phyloP scores from a whole-genome alignment of 2,329 filamentous ascomycete species.

The Xenoacremonium recifei region DNA sequence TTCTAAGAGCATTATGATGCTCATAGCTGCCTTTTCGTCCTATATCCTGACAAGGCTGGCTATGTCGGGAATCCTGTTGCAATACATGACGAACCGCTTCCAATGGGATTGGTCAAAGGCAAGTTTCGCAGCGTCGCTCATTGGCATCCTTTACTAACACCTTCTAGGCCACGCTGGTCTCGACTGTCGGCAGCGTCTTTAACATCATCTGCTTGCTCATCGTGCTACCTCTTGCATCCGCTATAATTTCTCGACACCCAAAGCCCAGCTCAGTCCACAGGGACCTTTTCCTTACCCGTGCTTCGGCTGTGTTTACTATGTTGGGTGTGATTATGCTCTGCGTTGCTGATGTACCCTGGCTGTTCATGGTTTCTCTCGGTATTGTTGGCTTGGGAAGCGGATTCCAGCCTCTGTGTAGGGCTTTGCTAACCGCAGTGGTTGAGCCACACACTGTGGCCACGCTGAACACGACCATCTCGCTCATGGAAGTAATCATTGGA shows the following conservation, averaged over 20 bases:
- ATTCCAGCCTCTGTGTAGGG: conserved; percentile 42
- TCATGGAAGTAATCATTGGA: conserved; percentile 49
- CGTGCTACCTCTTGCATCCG: conserved; percentile 35
- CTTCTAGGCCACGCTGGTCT: conserved; percentile 38
- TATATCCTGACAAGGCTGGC: conserved; percentile 30
- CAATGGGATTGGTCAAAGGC: conserved; percentile 45
- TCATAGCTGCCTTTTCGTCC: conserved; percentile 34
- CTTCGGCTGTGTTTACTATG: conserved; percentile 30
- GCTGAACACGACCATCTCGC: conserved; percentile 50
- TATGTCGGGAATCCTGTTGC: conserved; percentile 39
- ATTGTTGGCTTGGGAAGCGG: conserved; percentile 46
- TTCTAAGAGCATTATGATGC: conserved; percentile 36
- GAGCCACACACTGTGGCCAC: conserved; percentile 53
- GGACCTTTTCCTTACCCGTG: conserved; percentile 40
- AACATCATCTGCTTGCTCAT: conserved; percentile 38
- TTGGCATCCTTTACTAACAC: conserved; percentile 3
- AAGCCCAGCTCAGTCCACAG: conserved; percentile 32
- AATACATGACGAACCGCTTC: conserved; percentile 54
- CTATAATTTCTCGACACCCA: conserved; percentile 29
- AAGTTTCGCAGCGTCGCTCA: no score
- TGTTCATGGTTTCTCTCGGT: conserved; percentile 41
- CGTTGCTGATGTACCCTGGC: conserved; percentile 31
- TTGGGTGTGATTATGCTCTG: conserved; percentile 38
- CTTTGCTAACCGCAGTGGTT: conserved; percentile 52
- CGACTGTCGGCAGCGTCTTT: conserved; percentile 36